Conservation (phyloP, 2,329 filamentous ascomycete genomes). For the Pyricularia pennisetigena region DNA sequence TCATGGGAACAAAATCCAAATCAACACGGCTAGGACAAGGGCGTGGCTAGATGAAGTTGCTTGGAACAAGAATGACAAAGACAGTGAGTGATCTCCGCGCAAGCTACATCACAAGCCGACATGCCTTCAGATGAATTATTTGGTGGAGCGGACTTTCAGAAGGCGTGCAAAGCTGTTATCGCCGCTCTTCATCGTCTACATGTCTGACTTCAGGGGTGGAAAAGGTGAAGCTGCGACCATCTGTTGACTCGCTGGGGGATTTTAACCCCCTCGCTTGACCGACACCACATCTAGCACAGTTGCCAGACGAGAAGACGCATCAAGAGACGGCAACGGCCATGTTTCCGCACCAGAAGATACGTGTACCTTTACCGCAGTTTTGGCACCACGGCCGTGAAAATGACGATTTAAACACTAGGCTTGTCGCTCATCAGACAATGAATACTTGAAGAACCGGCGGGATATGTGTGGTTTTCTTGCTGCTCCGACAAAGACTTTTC, state of each 20-base stretch:
- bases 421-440: conserved; percentile 29
- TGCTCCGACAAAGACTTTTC: neutral
- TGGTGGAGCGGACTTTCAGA: neutral
- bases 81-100: neutral
- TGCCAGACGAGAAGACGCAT: conserved; percentile 24
- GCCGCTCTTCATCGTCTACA: neutral
- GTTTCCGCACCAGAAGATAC: conserved; percentile 20
- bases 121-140: neutral
- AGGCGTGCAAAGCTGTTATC: neutral
- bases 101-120: neutral
- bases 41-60: neutral
- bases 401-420: conserved; percentile 20
- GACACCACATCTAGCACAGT: conserved; percentile 7
- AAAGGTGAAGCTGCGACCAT: neutral
- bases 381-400: conserved; percentile 19
- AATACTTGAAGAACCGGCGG: conserved; percentile 17
- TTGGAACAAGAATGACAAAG: neutral
- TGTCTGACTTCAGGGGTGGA: neutral
- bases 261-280: no score
- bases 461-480: neutral
- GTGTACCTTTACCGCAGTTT: conserved; percentile 22
- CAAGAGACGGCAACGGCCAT: conserved; percentile 25
- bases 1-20: neutral
- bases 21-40: neutral
- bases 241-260: neutral